Evolutionary conservation across 1,284 basidiomycete species (phyloP).

Genomic region (Malassezia yamatoensis): DNA sequence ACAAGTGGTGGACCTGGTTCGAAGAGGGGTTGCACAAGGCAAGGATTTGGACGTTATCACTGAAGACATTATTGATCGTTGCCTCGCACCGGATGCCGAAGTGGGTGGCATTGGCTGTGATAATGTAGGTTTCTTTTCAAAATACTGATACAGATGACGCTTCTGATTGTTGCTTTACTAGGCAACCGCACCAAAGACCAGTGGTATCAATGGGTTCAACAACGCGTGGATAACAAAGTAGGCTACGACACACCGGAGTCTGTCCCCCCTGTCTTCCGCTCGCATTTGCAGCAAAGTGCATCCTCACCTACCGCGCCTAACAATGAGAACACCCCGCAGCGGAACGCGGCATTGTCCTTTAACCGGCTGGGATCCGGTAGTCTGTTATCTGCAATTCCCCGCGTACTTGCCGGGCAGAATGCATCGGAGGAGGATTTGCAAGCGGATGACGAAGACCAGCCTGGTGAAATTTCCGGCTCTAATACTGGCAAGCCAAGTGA

Average conservation of each 20-base stretch:
- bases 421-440: constrained; percentile 21
- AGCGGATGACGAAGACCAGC: not conserved
- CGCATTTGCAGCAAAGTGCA: constrained; percentile 1
- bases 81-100: constrained; percentile 84
- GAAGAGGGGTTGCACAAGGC: constrained; percentile 70
- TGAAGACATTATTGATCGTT: constrained; percentile 83
- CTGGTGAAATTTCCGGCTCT: not conserved
- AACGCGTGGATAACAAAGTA: constrained; percentile 66
- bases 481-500: not conserved
- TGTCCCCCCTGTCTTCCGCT: constrained; percentile 49
- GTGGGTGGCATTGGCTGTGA: constrained; percentile 94
- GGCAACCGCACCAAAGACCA: constrained; percentile 76
- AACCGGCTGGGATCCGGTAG: constrained; percentile 28
- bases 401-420: constrained; percentile 30
- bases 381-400: constrained; percentile 39
- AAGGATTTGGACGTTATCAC: constrained; percentile 70
- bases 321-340: constrained; percentile 1
- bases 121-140: too few species aligned
- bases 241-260: constrained; percentile 61
- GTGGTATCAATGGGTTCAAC: constrained; percentile 84
- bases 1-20: constrained; percentile 80
- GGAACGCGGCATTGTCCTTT: constrained; percentile 16
- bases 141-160: constrained; percentile 65
- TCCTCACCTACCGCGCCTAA: constrained; percentile 51
- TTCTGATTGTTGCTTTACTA: constrained; percentile 78